Evolutionary conservation across 2,329 filamentous ascomycete species (phyloP), one percentile per base, ranked within the genome.

Genomic region (Fusarium falciforme): DNA sequence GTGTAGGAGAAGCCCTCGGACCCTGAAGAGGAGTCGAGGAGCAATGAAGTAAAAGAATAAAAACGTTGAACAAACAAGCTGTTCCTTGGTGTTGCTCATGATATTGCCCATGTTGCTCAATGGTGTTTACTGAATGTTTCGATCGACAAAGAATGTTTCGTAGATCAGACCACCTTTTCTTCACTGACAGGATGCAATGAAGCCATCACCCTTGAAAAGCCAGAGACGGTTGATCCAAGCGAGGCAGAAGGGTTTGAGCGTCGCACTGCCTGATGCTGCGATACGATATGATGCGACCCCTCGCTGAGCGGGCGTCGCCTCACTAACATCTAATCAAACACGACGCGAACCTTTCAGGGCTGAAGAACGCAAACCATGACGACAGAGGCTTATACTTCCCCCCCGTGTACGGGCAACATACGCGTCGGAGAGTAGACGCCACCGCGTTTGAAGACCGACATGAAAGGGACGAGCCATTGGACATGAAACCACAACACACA

Each of bases 181-280:
- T 22, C 31, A 6, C 44, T 63, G 61, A 63, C 61, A 63, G 60
- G 27, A 55, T 55, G 61, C 61, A 40, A 47, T 62, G 60, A 36
- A 36, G 44, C 49, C 61, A 54, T 29, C 20, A 31, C n/a, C 52
- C 47, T 57, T 58, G 57, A 59, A 29, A 29, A 20, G 42, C 58
- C 67, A 71, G 61, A 73, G 67, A 73, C 44, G 42, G 71, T 55
- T 52, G 33, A 27, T 62, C 29, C 67, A 73, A 73, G 71, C 67
- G 71, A 72, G 59, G 52, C 31, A 22, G 44, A 27, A 58, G 49
- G 33, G 20, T 58, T 22, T 47, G 42, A 35, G n/a, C 11, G 71
- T 73, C 44, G 58, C 27, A 73, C 70, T 36, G 7, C 49, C 14
- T 57, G 54, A 52, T 62, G 22, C 36, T 29, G 40, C 66, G 66